These are phyloP conservation scores for Solanum microdontum DNA, from an alignment of 257 asterid genomes.

Conservation along the genomic window DNA sequence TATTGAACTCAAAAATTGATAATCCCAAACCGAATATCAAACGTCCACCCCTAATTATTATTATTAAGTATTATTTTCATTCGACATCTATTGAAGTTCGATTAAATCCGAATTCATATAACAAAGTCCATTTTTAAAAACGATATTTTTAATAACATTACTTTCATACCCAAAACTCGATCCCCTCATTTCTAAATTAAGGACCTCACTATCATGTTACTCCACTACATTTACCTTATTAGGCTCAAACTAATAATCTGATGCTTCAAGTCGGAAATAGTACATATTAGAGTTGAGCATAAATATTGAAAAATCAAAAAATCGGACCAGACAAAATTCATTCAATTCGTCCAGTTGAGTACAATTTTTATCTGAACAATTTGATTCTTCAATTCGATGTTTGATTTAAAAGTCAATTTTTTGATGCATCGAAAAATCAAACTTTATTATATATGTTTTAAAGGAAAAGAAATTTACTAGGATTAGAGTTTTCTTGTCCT, in stretches of 20 bases:
- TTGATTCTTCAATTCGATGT: neutral
- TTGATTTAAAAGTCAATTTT: neutral
- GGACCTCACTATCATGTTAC: neutral
- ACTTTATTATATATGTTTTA: neutral
- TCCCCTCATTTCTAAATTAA: neutral
- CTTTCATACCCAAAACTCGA: too few relatives aligned
- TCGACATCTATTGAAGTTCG: too few relatives aligned
- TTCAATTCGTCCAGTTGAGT: neutral
- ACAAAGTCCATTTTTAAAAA: neutral
- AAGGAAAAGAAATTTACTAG: neutral
- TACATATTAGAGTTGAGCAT: neutral
- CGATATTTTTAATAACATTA: accelerated
- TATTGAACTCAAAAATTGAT: too few relatives aligned
- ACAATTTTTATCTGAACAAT: neutral
- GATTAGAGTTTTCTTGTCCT: neutral
- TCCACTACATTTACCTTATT: neutral
- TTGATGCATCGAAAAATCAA: neutral
- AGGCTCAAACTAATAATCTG: neutral
- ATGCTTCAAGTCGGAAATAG: neutral
- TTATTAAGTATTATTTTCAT: too few relatives aligned
- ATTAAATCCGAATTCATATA: neutral
- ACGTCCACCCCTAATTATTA: too few relatives aligned
- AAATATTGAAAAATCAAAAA: neutral
- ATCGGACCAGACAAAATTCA: neutral
- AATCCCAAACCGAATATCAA: too few relatives aligned